Evolutionary conservation across 306 rosid species (phyloP), one percentile per base, ranked within the genome.

Genomic region (Lotus japonicus): DNA sequence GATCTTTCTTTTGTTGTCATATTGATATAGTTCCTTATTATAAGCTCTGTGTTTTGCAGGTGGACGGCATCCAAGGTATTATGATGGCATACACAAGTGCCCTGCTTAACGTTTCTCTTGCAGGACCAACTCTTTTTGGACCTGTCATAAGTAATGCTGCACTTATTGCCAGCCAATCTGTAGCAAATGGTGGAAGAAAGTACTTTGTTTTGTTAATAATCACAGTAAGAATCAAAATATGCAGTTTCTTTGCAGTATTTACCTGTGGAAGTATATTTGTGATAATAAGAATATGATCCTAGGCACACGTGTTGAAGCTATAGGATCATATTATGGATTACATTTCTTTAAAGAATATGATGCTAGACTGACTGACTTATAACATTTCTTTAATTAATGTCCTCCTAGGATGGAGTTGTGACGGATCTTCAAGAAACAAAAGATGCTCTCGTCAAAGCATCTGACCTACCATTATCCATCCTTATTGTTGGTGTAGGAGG

Each of bases 401-500:
- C 64, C 58, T 70, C 44, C 12, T 81, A 95, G 99, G 99, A 95
- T 79, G 99, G 99, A 84, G 99, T 95, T 10, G 99, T 95, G 44
- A 95, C 99, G 58, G 99, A 95, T 87, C 96, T 91, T 74, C 99
- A 95, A 85, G 99, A 95, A 91, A 95, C 99, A 79, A 88, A 82
- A 87, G 99, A 95, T 61, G 99, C 99, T 26, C 81, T 95, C 7
- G 96, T 95, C 57, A 95, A 87, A 70, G 97, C 99, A 60, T 95
- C 99, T 18, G 97, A 95, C 67, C 86, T 95, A 63, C 97, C 99
- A 10, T 68, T 95, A 66, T 95, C 99, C 21, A 95, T 95, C 73
- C 97, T 95, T 73, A 95, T 95, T 57, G 86, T 95, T 77, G 99
- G 99, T 13, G 97, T 95, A 18, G 99, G 99, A 80, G 99, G 99